Percentiles rank a stretch among this genome's conserved stretches.
These are phyloP conservation scores for Aphanomyces cochlioides DNA, from an alignment of 352 stramenopile genomes.

Conservation along the genomic window DNA sequence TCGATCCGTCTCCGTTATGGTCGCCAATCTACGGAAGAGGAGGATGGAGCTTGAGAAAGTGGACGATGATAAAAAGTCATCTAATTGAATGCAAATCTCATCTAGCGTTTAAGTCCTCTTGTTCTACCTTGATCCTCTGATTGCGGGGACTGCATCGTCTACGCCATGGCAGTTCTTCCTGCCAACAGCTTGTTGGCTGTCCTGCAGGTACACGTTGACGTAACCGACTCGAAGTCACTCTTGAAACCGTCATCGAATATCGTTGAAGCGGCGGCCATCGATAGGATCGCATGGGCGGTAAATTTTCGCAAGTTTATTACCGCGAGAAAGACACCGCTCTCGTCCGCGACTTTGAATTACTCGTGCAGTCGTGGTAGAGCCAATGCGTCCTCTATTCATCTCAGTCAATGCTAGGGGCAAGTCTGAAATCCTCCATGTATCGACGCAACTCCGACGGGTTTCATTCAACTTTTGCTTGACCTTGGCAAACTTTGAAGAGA, in stretches of 20 bases:
- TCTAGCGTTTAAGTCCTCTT: too few relatives aligned
- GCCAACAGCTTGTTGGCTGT: too few relatives aligned
- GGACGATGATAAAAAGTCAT: too few relatives aligned
- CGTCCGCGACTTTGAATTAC: constrained; percentile 53
- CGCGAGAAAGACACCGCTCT: constrained; percentile 63
- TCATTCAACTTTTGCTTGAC: constrained; percentile 80
- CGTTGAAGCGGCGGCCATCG: not conserved
- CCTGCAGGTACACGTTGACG: too few relatives aligned
- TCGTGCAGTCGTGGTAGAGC: constrained; percentile 63
- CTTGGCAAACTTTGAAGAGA: constrained; percentile 56
- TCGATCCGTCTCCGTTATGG: too few relatives aligned
- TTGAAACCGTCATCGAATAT: not conserved
- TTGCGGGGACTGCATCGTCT: too few relatives aligned
- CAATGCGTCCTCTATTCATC: not conserved
- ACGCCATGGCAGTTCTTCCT: too few relatives aligned
- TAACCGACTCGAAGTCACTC: too few relatives aligned
- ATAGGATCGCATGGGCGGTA: constrained; percentile 47
- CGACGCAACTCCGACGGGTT: constrained; percentile 44
- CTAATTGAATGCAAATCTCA: too few relatives aligned
- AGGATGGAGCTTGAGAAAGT: too few relatives aligned
- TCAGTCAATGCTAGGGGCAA: constrained; percentile 38
- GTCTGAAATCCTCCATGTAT: constrained; percentile 57
- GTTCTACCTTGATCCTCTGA: too few relatives aligned
- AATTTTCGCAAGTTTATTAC: constrained; percentile 74
- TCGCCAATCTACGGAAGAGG: too few relatives aligned